Evolutionary conservation across 192 early-diverging fungal species (phyloP), one percentile per base, ranked within the genome.

Genomic region (Allomyces javanicus): DNA sequence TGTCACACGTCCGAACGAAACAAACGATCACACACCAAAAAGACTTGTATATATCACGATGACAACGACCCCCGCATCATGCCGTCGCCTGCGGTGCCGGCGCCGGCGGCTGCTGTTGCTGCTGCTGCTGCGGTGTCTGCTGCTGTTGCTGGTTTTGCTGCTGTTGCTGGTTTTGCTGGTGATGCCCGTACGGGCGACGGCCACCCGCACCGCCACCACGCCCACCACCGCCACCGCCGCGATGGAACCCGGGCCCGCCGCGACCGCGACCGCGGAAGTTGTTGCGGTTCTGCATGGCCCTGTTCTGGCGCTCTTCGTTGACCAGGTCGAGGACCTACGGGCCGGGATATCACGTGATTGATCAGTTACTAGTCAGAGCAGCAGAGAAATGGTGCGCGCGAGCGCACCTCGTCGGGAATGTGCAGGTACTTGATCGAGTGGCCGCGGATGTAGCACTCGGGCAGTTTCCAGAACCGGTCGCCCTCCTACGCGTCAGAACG

Each of bases 361-460:
- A 10, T 33, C 9, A 40, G 67, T 63, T 33, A 24, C 21, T 40
- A 40, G 68, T 12, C 24, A 14, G 23, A 10, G 40, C 5, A 63
- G 61, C 24, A 12, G 14, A 50, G 66, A 67, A 72, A 1, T 2
- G 1, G 45, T 1, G 19, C 4, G 9, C 4, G 10, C 1, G 10
- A 10, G 12, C 10, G 45, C 68, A 86, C 80, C 66, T 88, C 90
- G 68, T 96, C 93, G 24, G 92, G 93, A 44, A 97, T 80, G 64
- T 84, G 83, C 44, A 90, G 75, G 65, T 88, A 90, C 76, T 89
- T 89, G 63, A 89, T 86, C 25, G 89, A 92, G 67, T 86, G 92
- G 67, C 95, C 95, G 69, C 91, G 84, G 66, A 98, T 87, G 74
- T 95, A 96, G 65, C 88, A 87, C 71, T 96, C 94, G 10, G 87